These are phyloP conservation scores for Alliaria petiolata DNA, from an alignment of 345 rosid species.

Conservation along the genomic window DNA sequence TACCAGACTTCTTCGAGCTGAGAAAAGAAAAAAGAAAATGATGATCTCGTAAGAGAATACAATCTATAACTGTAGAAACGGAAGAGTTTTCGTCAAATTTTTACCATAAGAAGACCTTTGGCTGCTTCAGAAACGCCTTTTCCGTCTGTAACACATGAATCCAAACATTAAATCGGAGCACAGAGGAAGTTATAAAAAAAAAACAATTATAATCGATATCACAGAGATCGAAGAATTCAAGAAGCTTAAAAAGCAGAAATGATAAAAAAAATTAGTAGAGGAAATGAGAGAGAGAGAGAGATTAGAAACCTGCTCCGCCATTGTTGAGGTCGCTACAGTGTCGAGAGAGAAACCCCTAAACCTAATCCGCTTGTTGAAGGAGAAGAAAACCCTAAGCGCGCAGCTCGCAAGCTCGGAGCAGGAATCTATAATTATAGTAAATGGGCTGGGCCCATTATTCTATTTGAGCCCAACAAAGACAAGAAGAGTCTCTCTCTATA, in stretches of 20 bases:
- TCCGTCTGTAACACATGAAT: conserved; percentile 35
- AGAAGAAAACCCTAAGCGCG: not conserved
- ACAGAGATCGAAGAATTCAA: not conserved
- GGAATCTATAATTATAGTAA: not conserved
- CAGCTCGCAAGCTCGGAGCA: not conserved
- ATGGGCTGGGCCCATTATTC: not conserved
- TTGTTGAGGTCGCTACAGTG: conserved; percentile 10
- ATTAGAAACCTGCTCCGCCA: conserved; percentile 24
- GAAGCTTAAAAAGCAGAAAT: not conserved
- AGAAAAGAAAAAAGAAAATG: not conserved
- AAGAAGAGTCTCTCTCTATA: no score
- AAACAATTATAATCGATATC: no score
- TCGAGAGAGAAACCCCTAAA: not conserved
- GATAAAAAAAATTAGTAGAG: not conserved
- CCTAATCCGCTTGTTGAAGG: not conserved
- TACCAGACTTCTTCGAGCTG: conserved; percentile 52
- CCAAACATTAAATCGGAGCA: not conserved
- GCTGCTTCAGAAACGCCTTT: conserved; percentile 46
- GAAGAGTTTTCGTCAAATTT: not conserved
- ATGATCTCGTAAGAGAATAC: not conserved
- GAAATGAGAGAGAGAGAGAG: not conserved
- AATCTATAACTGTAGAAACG: not conserved
- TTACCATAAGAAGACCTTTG: conserved; percentile 44
- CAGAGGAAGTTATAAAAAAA: not conserved
- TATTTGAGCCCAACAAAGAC: not conserved